Percentiles rank a stretch among this genome's conserved stretches.
Conservation (phyloP, 1,284 basidiomycete genomes). For the Flammula alnicola region DNA sequence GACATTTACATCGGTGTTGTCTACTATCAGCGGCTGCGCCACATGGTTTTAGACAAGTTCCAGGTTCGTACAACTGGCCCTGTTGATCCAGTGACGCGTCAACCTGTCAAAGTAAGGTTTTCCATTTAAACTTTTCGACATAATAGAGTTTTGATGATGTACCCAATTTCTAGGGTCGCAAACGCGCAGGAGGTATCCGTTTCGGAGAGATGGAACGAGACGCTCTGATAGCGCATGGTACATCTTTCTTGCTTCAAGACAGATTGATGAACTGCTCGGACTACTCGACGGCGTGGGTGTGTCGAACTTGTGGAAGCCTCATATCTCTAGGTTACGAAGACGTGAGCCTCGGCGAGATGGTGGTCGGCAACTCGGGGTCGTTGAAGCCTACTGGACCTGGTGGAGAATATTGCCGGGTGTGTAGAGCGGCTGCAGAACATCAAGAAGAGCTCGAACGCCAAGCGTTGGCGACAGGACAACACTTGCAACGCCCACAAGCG, state of each 20-base stretch:
- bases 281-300: conserved; percentile 98
- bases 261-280: conserved; percentile 99
- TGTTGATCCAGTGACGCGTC: conserved; percentile 93
- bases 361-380: conserved; percentile 51
- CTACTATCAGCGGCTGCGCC: conserved; percentile 97
- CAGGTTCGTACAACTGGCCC: conserved; percentile 98
- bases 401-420: conserved; percentile 93
- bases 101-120: conserved; percentile 89
- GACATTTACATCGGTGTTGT: conserved; percentile 99
- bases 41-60: conserved; percentile 99
- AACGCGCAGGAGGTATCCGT: conserved; percentile 98
- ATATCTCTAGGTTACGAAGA: conserved; percentile 96
- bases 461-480: conserved; percentile 55
- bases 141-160: conserved; percentile 5
- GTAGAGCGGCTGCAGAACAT: conserved; percentile 71
- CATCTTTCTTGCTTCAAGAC: conserved; percentile 97
- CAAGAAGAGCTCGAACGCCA: conserved; percentile 61
- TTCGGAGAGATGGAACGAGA: conserved; percentile 99
- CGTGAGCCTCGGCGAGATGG: conserved; percentile 69
- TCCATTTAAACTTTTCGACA: conserved; percentile 2
- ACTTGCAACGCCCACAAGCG: conserved; percentile 41
- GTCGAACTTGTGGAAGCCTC: conserved; percentile 93
- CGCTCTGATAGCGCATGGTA: conserved; percentile 97
- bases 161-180: conserved; percentile 74
- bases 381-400: conserved; percentile 66